These are phyloP conservation scores for Yamadazyma trypodendri DNA, from an alignment of 1,139 yeast genomes.

Conservation along the genomic window DNA sequence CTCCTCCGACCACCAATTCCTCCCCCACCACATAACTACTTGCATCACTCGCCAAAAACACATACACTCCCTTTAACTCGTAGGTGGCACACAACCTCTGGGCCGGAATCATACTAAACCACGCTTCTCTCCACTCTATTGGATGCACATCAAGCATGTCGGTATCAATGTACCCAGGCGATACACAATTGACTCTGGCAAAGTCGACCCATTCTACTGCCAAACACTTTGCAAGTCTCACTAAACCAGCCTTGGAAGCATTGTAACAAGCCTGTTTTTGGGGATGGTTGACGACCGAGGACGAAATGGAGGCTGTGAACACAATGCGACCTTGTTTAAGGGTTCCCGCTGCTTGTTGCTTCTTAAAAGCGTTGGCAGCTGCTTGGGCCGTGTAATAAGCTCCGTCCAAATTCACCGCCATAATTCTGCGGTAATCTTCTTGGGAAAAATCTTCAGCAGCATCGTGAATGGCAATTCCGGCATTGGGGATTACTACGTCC, in stretches of 20 bases:
- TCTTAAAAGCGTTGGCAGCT: constrained; percentile 47
- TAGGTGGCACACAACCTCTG: constrained; percentile 52
- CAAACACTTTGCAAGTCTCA: constrained; percentile 46
- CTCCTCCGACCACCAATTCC: constrained; percentile 56
- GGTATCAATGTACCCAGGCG: constrained; percentile 57
- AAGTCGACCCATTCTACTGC: constrained; percentile 58
- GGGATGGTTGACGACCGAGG: constrained; percentile 49
- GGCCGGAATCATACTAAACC: constrained; percentile 47
- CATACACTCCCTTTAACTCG: constrained; percentile 56
- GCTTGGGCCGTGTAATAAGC: constrained; percentile 46
- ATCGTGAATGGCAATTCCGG: constrained; percentile 46
- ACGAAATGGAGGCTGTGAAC: constrained; percentile 30
- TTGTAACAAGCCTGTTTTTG: constrained; percentile 55
- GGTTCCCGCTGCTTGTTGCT: constrained; percentile 26
- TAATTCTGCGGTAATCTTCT: constrained; percentile 28
- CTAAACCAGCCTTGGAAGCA: constrained; percentile 53
- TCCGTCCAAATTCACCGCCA: constrained; percentile 49
- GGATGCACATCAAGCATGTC: constrained; percentile 46
- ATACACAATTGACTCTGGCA: constrained; percentile 52
- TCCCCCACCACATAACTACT: constrained; percentile 55
- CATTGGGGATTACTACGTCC: constrained; percentile 55
- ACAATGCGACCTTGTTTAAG: constrained; percentile 24
- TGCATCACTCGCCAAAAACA: constrained; percentile 50
- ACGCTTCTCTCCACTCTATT: constrained; percentile 27
- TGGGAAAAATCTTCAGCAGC: constrained; percentile 18